Conservation (phyloP, 2,329 filamentous ascomycete species). For the Epichloe aotearoae region DNA sequence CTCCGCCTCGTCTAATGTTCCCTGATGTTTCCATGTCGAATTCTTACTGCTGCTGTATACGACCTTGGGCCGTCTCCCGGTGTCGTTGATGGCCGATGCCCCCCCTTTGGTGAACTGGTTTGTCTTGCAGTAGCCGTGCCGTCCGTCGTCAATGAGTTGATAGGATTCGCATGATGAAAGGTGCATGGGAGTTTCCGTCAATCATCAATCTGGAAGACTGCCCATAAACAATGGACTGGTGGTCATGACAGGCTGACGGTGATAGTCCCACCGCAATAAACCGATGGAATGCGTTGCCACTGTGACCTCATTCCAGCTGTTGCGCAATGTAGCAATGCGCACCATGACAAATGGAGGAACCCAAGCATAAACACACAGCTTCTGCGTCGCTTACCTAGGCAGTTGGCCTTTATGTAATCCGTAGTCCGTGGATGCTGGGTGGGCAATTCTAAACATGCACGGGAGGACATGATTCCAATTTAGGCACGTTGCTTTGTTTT, state of each 20-base stretch:
- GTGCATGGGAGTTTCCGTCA: not conserved
- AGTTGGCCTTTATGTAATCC: too few species aligned
- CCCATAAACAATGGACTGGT: constrained; percentile 1
- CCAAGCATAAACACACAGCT: too few species aligned
- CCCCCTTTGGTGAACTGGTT: not conserved
- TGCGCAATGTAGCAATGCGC: constrained; percentile 1
- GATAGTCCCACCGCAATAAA: constrained; percentile 12
- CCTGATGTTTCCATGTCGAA: not conserved
- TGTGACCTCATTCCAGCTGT: constrained; percentile 23
- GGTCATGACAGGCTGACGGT: not conserved
- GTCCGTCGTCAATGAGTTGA: not conserved
- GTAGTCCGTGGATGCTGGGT: too few species aligned
- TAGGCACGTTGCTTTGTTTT: constrained; percentile 8
- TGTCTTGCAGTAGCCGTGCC: not conserved
- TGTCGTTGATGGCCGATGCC: not conserved
- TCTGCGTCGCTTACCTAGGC: too few species aligned
- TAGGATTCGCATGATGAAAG: not conserved
- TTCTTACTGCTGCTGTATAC: not conserved
- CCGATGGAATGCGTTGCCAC: constrained; percentile 26
- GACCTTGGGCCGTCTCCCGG: not conserved
- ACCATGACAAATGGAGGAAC: constrained; percentile 5
- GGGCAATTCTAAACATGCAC: not conserved
- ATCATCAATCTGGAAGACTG: not conserved
- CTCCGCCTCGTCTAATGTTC: constrained; percentile 2
- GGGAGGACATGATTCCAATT: not conserved